Evolutionary conservation across 2,329 filamentous ascomycete species (phyloP).

Genomic region (Pestalotiopsis fici): DNA sequence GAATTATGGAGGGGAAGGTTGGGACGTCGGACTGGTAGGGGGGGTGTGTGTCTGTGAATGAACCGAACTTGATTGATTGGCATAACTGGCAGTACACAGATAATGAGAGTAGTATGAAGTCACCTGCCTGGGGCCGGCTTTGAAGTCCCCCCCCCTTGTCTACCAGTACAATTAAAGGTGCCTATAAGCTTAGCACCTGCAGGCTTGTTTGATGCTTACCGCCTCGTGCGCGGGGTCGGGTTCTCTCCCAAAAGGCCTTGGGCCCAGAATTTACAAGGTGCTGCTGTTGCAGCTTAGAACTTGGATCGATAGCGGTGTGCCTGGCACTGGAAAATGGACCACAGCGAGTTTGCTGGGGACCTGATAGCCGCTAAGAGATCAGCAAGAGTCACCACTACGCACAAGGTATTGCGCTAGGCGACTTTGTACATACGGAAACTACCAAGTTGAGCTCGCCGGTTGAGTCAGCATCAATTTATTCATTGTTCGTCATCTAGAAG

Average conservation of each 20-base stretch:
- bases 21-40: not conserved
- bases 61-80: too few species aligned
- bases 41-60: not conserved
- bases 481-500: not conserved
- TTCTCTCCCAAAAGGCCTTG: not conserved
- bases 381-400: conserved; percentile 2
- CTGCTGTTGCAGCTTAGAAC: not conserved
- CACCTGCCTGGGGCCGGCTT: conserved; percentile 3
- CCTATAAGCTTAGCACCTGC: not conserved
- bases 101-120: conserved; percentile 4
- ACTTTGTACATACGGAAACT: too few species aligned
- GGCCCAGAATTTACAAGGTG: not conserved
- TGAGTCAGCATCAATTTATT: conserved; percentile 2
- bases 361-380: not conserved
- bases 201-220: not conserved
- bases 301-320: not conserved
- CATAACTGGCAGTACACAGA: not conserved
- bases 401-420: not conserved
- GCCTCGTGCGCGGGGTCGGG: not conserved
- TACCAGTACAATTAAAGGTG: not conserved
- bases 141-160: not conserved
- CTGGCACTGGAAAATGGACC: not conserved
- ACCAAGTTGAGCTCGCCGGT: not conserved
- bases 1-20: conserved; percentile 2
- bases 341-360: not conserved